Percentiles rank a stretch among this genome's conserved stretches.
These are phyloP conservation scores for Hypoxylon sp. DNA, from an alignment of 2,329 filamentous ascomycete species.

Conservation along the genomic window DNA sequence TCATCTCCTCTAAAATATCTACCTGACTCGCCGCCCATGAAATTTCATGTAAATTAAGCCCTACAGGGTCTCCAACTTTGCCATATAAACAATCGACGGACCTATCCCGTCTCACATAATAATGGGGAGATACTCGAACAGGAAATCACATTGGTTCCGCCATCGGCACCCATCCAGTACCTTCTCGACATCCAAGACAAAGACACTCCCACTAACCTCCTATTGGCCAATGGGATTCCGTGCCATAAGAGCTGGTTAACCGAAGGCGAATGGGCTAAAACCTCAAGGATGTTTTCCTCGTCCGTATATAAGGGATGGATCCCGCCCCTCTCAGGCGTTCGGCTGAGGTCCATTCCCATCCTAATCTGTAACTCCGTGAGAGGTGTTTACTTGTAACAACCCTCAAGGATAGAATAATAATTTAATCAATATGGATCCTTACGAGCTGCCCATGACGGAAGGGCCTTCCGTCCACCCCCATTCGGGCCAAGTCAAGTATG, in stretches of 20 bases:
- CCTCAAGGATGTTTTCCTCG: conserved; percentile 12
- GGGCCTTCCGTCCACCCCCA: conserved; percentile 9
- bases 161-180: conserved; percentile 35
- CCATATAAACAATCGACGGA: conserved; percentile 13
- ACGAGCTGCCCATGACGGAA: conserved; percentile 27
- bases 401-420: conserved; percentile 27
- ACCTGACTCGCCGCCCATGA: conserved; percentile 23
- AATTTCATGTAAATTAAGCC: conserved; percentile 34
- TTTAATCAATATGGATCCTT: conserved; percentile 30
- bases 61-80: conserved; percentile 22
- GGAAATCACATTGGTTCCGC: conserved; percentile 38
- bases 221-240: conserved; percentile 28
- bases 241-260: conserved; percentile 7
- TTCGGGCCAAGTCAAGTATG: conserved; percentile 20
- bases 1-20: conserved; percentile 32
- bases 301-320: conserved; percentile 39
- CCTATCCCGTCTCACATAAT: conserved; percentile 35
- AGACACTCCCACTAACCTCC: conserved; percentile 21
- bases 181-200: conserved; percentile 34
- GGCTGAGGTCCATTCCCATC: conserved; percentile 18
- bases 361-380: conserved; percentile 14
- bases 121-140: conserved; percentile 35
- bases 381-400: conserved; percentile 9
- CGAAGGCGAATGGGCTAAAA: conserved; percentile 24
- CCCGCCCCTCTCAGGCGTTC: conserved; percentile 29